Base-by-base conservation (phyloP, 1,284 basidiomycete species). In the Exobasidium cylindrosporum region DNA sequence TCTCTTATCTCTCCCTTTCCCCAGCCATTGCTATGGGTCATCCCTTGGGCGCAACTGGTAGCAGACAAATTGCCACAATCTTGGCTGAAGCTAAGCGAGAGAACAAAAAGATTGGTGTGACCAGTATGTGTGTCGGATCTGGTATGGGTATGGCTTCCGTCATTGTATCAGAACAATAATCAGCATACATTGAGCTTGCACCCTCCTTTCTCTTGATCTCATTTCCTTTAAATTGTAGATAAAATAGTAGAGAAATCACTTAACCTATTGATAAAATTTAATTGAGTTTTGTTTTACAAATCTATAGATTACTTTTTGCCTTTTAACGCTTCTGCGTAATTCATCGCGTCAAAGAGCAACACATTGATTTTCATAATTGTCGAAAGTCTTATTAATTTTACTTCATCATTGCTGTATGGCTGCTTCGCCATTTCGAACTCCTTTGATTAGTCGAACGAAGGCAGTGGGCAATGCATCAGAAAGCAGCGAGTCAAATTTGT, bases 1-100 rank as follows among this genome's bases (percentile, higher is more conserved):
- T 40, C 10, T 40, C 17, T 10, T 40, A 40, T 82, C 82, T 52
- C 35, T 40, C 35, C 35, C 35, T 40, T 10, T 40, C 35, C 35
- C 35, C 35, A 40, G 82, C 82, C 6, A 83, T 83, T 63, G 82
- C 82, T 32, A 67, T 79, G 59, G 79, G 81, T 29, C 81, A 82
- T 67, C 81, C 79, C 21, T 73, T 82, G 10, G 81, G 82, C 61
- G 67, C 74, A 85, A 91, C 91, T 66, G 91, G 90, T 43, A 83
- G 88, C 28, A 87, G 92, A 31, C 91, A 92, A 81, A 87, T 91
- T 35, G 89, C 90, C 7, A 93, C 92, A 3, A 91, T 88, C 17
- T 84, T 92, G 4, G 85, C 88, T 2, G 88, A 93, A 78, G 84
- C 92, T 49, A 86, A 86, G 72, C 84, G 90, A 43, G 84, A 83